phyloP scores from a whole-genome alignment of 805 yeast genomes.

The Myxozyma kluyveri region DNA sequence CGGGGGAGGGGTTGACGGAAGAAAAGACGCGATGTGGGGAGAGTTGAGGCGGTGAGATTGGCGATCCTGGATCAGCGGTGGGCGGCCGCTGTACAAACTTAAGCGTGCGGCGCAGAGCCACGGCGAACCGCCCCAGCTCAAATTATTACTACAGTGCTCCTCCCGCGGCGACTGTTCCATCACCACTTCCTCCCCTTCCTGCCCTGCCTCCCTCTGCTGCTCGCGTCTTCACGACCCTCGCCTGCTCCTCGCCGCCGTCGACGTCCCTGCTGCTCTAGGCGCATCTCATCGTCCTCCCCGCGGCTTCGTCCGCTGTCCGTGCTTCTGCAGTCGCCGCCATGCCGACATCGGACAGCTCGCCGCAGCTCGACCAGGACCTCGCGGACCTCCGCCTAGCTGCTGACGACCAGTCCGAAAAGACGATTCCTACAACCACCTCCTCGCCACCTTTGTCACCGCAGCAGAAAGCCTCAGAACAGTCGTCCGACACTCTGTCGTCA shows the following conservation, averaged over 20 bases:
- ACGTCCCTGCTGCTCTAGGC: neutral
- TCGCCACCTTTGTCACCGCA: too few species aligned
- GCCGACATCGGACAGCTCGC: neutral
- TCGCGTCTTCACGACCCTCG: neutral
- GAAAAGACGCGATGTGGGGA: too few species aligned
- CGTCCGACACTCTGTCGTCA: neutral
- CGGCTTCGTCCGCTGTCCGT: neutral
- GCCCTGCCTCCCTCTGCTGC: neutral
- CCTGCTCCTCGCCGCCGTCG: neutral
- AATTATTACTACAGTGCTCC: too few species aligned
- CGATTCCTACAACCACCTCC: too few species aligned
- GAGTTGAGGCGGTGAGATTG: neutral
- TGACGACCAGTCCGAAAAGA: too few species aligned
- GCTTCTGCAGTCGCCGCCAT: neutral
- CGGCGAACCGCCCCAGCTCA: too few species aligned
- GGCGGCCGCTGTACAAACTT: too few species aligned
- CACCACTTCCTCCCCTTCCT: neutral
- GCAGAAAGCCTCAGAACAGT: too few species aligned
- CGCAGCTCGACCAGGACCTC: neutral
- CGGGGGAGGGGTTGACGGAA: too few species aligned
- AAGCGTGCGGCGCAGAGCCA: neutral
- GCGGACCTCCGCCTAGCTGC: neutral
- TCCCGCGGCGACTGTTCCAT: neutral
- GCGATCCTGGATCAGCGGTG: too few species aligned
- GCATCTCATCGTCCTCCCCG: neutral